Evolutionary conservation across 2,329 filamentous ascomycete genomes (phyloP), one percentile per base, ranked within the genome.

Genomic region (Samsoniella hepiali): DNA sequence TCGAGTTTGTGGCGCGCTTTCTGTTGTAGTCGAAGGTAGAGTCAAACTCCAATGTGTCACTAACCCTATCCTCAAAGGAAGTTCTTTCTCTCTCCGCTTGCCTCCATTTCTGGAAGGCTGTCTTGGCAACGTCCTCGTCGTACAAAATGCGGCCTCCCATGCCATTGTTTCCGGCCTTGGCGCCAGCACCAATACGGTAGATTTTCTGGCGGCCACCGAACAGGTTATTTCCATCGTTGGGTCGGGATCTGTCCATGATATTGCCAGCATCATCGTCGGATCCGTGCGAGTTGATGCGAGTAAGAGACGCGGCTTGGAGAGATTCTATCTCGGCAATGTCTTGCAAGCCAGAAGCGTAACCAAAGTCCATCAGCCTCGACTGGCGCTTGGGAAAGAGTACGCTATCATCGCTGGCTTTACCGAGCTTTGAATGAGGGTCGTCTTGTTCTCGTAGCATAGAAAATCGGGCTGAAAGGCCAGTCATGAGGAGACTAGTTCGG

Each of bases 201-300:
- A 98, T 89, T 78, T 98, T 98, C 74, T 98, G 95, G 51, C 95
- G 87, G 17, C 95, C 95, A 63, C 95, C 95, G 76, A 99, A 99
- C 63, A 99, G 77, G 68, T 91, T 90, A 72, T 98, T 99, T 53
- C 94, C 93, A 72, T 98, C 94, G 1, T 86, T 88, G 0, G 91
- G 93, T 69, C 93, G 89, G 8, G 89, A 82, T 58, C 95, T 84
- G 69, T 82, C 89, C 90, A 98, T 94, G n/a, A 98, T 83, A 74
- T 90, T 92, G 1, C 86, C 78, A 10, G 81, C 78, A 4, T 79
- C 78, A 42, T 88, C 83, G 67, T 96, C 93, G 1, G 84, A 87
- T 5, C 83, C 84, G 50, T 81, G 80, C 69, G 85, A 93, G 63
- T 86, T 82, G 17, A 84, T 81, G 3, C 90, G 85, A 17, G 83